Base-by-base conservation (phyloP, 1,284 basidiomycete genomes). In the Inonotus obliquus region DNA sequence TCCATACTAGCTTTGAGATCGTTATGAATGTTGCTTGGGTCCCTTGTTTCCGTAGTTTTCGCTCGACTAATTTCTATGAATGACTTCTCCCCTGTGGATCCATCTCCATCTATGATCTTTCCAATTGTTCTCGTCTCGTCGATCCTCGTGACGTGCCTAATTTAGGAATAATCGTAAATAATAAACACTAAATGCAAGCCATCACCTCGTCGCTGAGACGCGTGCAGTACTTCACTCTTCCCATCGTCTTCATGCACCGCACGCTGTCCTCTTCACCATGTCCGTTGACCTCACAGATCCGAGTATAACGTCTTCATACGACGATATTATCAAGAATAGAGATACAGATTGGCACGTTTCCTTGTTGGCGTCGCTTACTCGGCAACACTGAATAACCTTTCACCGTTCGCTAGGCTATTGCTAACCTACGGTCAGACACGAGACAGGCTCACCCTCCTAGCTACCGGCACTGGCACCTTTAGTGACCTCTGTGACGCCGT, bases 211-310 rank as follows among this genome's bases (percentile, higher is more conserved):
- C 39, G 55, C 23, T 21, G 47, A 52, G 47, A 21, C 47, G 47
- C 7, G 41, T 17, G 27, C 38, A 11, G 54, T 37, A 19, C 39
- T 23, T 55, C 21, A 25, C 21, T 27, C 54, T 37, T 27, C 19
- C 23, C 49, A 62, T 47, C 47, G 44, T 25, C 39, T 48, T 52
- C 19, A 49, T 45, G 53, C 45, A 32, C 52, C 25, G 14, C 62
- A 39, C 41, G 37, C 19, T 52, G 13, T 58, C 29, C 41, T 9
- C 19, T 29, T 21, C 37, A 37, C 27, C 57, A 65, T 65, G 63
- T 62, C 66, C 1, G 58, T 64, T 19, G 65, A 66, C 57, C 39
- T 67, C 10, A 60, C 59, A 41, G 65, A 67, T 56, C 63, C 64
- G 11, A 53, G 60, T 52, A 64, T 67, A 17, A 39, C 60, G 14